These are phyloP conservation scores for Salix brachista DNA, from an alignment of 345 rosid genomes.

Conservation along the genomic window DNA sequence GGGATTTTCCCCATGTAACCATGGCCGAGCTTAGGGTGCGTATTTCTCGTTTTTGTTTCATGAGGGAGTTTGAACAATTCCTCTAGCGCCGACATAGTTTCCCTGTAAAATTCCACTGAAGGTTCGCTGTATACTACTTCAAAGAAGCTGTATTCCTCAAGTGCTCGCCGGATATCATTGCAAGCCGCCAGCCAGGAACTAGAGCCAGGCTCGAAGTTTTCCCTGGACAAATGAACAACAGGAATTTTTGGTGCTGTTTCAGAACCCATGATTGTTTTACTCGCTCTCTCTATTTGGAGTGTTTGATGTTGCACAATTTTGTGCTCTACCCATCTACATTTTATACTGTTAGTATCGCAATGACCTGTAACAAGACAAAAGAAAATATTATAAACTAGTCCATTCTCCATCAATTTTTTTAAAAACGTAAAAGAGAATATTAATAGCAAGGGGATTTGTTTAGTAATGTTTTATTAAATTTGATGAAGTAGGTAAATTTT, in stretches of 20 bases:
- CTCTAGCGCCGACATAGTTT: slow-evolving; percentile 6
- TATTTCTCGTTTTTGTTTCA: slow-evolving; percentile 33
- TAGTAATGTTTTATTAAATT: too few relatives aligned
- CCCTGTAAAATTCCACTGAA: slow-evolving; percentile 16
- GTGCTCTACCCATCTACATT: too few relatives aligned
- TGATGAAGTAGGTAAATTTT: too few relatives aligned
- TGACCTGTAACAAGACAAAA: too few relatives aligned
- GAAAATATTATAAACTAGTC: too few relatives aligned
- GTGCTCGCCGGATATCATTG: slow-evolving; percentile 36
- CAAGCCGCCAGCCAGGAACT: slow-evolving; percentile 39
- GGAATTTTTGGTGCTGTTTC: slow-evolving; percentile 16
- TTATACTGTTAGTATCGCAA: too few relatives aligned
- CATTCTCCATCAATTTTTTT: too few relatives aligned
- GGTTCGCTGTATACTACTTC: slow-evolving; percentile 27
- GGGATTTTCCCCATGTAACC: slow-evolving; percentile 36
- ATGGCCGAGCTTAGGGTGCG: slow-evolving; percentile 27
- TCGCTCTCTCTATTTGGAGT: too few relatives aligned
- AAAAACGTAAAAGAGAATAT: too few relatives aligned
- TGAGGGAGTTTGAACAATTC: slow-evolving; percentile 37
- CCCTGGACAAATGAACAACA: slow-evolving; percentile 29
- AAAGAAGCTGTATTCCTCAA: slow-evolving; percentile 56
- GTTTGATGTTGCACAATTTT: too few relatives aligned
- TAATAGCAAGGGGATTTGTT: too few relatives aligned
- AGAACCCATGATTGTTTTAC: slow-evolving; percentile 15
- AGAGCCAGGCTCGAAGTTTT: slow-evolving; percentile 36